These are phyloP conservation scores for Cornus kousa DNA, from an alignment of 148 eudicot species.

Conservation along the genomic window DNA sequence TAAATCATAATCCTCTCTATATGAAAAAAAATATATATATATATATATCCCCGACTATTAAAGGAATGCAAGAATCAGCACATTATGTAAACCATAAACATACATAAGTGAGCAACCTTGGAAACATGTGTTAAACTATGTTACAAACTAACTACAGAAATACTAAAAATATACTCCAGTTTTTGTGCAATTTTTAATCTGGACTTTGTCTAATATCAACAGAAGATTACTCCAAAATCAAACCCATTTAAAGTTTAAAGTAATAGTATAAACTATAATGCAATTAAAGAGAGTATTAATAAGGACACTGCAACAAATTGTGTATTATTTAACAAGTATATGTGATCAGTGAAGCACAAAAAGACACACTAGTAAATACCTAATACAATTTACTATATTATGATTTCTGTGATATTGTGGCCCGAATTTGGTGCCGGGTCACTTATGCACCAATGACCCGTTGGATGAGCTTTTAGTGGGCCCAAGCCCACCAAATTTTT, in stretches of 20 bases:
- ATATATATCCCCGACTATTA: neutral
- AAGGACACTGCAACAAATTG: neutral
- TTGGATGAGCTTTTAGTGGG: too few relatives aligned
- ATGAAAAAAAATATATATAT: neutral
- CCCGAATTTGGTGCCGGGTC: too few relatives aligned
- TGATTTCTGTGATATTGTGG: too few relatives aligned
- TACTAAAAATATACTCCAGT: too few relatives aligned
- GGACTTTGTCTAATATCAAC: neutral
- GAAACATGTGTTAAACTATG: neutral
- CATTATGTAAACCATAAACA: too few relatives aligned
- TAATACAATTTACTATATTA: too few relatives aligned
- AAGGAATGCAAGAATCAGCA: neutral
- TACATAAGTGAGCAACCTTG: neutral
- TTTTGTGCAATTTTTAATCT: neutral
- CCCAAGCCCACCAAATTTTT: too few relatives aligned
- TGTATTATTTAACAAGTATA: neutral
- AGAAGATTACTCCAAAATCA: neutral
- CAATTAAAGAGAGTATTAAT: neutral
- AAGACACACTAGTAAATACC: neutral
- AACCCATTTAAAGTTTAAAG: neutral
- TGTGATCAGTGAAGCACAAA: neutral
- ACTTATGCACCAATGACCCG: too few relatives aligned
- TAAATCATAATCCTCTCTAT: neutral
- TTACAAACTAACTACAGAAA: neutral
- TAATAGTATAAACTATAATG: neutral